Evolutionary conservation across 495 filamentous ascomycete genomes (phyloP).

Genomic region (Margaritispora aquatica): DNA sequence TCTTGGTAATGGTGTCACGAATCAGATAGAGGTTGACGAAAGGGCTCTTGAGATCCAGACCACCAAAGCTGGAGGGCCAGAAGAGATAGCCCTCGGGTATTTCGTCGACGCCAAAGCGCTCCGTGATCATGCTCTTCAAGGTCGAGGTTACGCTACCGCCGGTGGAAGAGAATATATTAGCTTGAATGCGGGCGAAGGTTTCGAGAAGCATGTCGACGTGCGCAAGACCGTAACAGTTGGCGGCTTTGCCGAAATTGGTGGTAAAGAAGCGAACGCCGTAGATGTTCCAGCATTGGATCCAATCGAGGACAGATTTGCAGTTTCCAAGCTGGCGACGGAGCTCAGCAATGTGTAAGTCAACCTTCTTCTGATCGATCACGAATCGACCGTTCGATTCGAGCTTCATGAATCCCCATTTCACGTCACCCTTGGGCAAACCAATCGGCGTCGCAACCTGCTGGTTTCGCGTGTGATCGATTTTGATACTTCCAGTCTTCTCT

Average conservation of each 20-base stretch:
- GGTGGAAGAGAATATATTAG: constrained; percentile 36
- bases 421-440: constrained; percentile 45
- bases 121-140: constrained; percentile 45
- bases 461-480: constrained; percentile 18
- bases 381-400: constrained; percentile 51
- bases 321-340: constrained; percentile 51
- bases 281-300: constrained; percentile 57
- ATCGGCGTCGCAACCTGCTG: constrained; percentile 16
- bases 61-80: constrained; percentile 53
- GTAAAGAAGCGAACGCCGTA: constrained; percentile 56
- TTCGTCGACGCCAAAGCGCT: constrained; percentile 46
- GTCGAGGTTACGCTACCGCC: constrained; percentile 50
- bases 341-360: constrained; percentile 55
- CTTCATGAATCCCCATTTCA: constrained; percentile 59
- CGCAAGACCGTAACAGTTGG: constrained; percentile 52
- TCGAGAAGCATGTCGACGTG: constrained; percentile 57
- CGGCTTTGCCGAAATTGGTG: constrained; percentile 56
- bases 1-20: constrained; percentile 41
- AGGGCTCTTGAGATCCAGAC: constrained; percentile 47
- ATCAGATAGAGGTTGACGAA: constrained; percentile 47
- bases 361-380: constrained; percentile 52
- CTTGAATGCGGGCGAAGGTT: constrained; percentile 53
- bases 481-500: constrained; percentile 51
- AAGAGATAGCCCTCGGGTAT: constrained; percentile 63
- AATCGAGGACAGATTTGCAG: constrained; percentile 51